A percentile compares a stretch with the other conserved stretches of the same genome.
Evolutionary conservation across 2,329 filamentous ascomycete species (phyloP).

Genomic region (Alternaria postmessia): DNA sequence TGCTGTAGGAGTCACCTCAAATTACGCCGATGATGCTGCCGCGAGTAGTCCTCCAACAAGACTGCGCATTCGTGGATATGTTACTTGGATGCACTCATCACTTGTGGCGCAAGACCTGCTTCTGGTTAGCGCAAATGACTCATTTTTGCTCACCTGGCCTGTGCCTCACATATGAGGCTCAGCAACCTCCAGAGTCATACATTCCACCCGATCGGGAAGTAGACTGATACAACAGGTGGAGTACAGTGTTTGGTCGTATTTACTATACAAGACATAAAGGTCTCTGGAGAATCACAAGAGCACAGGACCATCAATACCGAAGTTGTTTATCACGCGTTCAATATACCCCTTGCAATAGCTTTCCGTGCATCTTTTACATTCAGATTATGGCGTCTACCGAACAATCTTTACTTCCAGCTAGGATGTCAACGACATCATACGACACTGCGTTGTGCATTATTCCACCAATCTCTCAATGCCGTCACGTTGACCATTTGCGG

Average conservation of each 20-base stretch:
- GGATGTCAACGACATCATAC: constrained; percentile 52
- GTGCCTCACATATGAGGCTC: constrained; percentile 7
- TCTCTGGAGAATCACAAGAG: constrained; percentile 12
- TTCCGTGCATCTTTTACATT: not conserved
- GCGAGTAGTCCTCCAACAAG: not conserved
- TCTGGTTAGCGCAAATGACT: constrained; percentile 36
- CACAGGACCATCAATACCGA: not conserved
- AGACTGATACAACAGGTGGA: not conserved
- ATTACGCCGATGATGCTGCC: not conserved
- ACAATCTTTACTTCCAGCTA: not conserved
- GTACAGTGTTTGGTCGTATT: not conserved
- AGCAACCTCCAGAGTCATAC: constrained; percentile 26
- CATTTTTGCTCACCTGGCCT: constrained; percentile 31
- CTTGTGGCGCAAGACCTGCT: constrained; percentile 24
- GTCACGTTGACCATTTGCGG: constrained; percentile 63
- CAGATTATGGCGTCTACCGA: constrained; percentile 29
- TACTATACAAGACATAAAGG: constrained; percentile 9
- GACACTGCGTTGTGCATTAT: constrained; percentile 70
- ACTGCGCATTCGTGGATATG: not conserved
- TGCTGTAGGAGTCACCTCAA: not conserved
- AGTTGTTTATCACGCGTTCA: constrained; percentile 4
- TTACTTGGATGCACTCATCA: not conserved
- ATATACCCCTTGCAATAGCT: constrained; percentile 18
- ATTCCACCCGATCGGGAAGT: constrained; percentile 10
- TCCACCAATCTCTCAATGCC: constrained; percentile 60